A percentile compares a stretch with the other conserved stretches of the same genome.
phyloP scores from a whole-genome alignment of 768 basidiomycete species.

The Serendipita sp. region DNA sequence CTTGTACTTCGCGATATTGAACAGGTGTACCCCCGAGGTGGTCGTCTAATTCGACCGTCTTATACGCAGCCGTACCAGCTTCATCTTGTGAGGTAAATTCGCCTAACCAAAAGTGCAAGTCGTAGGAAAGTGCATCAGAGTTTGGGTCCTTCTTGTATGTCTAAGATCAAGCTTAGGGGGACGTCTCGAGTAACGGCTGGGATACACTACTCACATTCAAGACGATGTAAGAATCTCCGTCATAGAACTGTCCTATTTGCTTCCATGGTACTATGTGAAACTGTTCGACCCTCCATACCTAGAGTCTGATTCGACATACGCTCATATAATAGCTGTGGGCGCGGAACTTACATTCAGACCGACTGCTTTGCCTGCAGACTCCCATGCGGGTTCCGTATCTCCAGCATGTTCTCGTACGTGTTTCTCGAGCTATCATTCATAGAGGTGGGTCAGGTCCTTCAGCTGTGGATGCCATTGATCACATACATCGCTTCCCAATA shows the following conservation, averaged over 20 bases:
- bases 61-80: conserved; percentile 27
- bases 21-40: conserved; percentile 39
- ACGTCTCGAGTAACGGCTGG: neutral
- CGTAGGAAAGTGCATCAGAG: conserved; percentile 30
- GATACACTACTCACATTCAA: conserved; percentile 28
- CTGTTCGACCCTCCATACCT: conserved; percentile 41
- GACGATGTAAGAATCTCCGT: conserved; percentile 51
- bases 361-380: conserved; percentile 24
- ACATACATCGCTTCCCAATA: conserved; percentile 45
- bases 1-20: conserved; percentile 47
- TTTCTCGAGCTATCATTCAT: conserved; percentile 32
- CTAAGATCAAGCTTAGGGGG: conserved; percentile 18
- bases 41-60: conserved; percentile 51
- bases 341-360: conserved; percentile 23
- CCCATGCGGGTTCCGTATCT: conserved; percentile 35
- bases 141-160: conserved; percentile 41
- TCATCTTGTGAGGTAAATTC: conserved; percentile 43
- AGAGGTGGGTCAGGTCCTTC: neutral
- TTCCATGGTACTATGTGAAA: conserved; percentile 39
- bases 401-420: conserved; percentile 36
- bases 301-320: no score
- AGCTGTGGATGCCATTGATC: neutral
- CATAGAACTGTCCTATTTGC: conserved; percentile 38
- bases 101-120: conserved; percentile 54
- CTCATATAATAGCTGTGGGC: no score